Base-by-base conservation (phyloP, 768 basidiomycete species). In the Mrakia frigida region DNA sequence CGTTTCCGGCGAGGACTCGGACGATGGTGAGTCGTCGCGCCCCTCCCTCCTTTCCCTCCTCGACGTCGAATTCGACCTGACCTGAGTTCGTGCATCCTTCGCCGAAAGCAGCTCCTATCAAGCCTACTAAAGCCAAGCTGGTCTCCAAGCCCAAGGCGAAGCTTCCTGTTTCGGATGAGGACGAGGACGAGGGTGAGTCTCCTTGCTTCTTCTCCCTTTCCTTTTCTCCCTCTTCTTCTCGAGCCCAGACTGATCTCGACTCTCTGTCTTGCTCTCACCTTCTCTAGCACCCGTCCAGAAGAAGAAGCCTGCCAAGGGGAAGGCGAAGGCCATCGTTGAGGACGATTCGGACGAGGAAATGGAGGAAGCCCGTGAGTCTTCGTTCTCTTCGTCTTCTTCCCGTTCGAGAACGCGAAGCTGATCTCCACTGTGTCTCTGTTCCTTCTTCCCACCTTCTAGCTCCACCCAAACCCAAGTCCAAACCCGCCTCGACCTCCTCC, bases 401-500 rank as follows among this genome's bases (percentile, higher is more conserved):
- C 10, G 21, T 31, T 68, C 59, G 6, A 46, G n/a, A 43, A 41
- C 28, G 37, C 16, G 11, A 37, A 9, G 53, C 16, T 6, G 35
- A 7, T 60, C 46, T 39, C n/a, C 68, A 31, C 33, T 31, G 2
- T 21, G 11, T 43, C 14, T 43, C 37, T 43, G 52, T 25, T 71
- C 31, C 43, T 35, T n/a, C n/a, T 14, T 46, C 43, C 16, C 43
- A 14, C 16, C 14, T 11, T 41, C 43, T 14, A 50, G 46, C 46
- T 50, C 35, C 77, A 53, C 41, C 80, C 35, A 79, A 77, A 50
- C 75, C 80, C 41, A 82, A 80, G 70, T 59, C 76, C 69, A 81
- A 81, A 75, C 50, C 70, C 18, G 23, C 69, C 23, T 33, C 77
- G 11, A 50, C 50, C 31, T 53, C 60, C 56, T 39, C 52, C 31